Conservation (phyloP, 192 early-diverging fungal genomes). For the Coemansia guatemalensis region DNA sequence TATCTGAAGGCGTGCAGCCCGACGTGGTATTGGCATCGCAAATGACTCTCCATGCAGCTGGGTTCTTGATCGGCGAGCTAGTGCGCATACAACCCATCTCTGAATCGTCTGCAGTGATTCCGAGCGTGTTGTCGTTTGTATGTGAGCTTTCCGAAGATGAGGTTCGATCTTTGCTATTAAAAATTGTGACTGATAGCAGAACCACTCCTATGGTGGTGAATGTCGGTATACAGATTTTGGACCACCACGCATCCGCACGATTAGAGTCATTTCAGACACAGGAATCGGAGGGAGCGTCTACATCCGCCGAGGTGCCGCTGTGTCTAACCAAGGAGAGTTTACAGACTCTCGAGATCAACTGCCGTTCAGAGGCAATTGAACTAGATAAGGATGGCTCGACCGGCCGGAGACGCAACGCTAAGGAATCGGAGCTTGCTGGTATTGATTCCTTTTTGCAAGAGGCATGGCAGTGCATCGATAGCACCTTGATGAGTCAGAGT, state of each 20-base stretch:
- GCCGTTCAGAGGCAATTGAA: neutral
- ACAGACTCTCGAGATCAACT: conserved; percentile 11
- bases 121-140: conserved; percentile 8
- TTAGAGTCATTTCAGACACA: conserved; percentile 12
- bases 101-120: neutral
- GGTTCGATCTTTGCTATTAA: neutral
- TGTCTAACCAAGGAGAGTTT: conserved; percentile 11
- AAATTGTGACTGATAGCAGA: neutral
- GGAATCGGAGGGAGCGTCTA: neutral
- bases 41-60: conserved; percentile 6
- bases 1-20: conserved; percentile 27
- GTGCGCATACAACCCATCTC: conserved; percentile 23
- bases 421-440: conserved; percentile 20
- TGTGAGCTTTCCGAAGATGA: neutral
- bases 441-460: conserved; percentile 23
- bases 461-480: conserved; percentile 35
- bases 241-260: conserved; percentile 5
- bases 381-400: neutral
- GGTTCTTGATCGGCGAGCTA: conserved; percentile 24
- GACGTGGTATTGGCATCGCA: conserved; percentile 30
- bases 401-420: neutral
- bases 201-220: conserved; percentile 2
- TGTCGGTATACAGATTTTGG: conserved; percentile 18
- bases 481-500: conserved; percentile 20
- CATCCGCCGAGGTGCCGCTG: conserved; percentile 15